phyloP scores from a whole-genome alignment of 495 filamentous ascomycete genomes.

The Tirmania nivea region DNA sequence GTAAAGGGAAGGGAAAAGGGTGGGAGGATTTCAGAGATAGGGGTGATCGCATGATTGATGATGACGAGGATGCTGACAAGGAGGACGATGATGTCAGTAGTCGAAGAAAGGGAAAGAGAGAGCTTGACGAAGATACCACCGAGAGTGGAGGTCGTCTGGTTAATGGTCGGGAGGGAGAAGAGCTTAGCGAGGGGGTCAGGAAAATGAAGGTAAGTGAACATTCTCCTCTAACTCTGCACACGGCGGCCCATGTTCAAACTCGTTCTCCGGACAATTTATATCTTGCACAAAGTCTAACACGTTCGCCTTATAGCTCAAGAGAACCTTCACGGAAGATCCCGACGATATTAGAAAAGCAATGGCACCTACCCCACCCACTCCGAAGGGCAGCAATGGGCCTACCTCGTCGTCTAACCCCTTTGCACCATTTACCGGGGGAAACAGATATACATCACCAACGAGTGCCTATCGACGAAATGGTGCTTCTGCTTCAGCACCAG shows the following conservation, averaged over 20 bases:
- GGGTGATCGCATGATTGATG: conserved; percentile 30
- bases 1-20: conserved; percentile 54
- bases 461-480: neutral
- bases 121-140: conserved; percentile 36
- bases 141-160: conserved; percentile 32
- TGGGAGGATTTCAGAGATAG: conserved; percentile 39
- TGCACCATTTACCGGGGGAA: neutral
- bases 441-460: neutral
- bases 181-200: conserved; percentile 73
- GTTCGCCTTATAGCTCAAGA: neutral
- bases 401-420: neutral
- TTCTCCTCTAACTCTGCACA: neutral
- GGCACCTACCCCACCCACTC: neutral
- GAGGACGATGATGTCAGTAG: conserved; percentile 34
- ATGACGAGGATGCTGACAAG: conserved; percentile 53
- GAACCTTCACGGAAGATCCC: neutral
- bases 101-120: conserved; percentile 11
- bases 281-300: neutral
- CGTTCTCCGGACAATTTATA: neutral
- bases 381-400: neutral
- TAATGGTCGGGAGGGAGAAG: conserved; percentile 39
- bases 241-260: no score
- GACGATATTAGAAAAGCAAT: neutral
- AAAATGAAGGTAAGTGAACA: conserved; percentile 60
- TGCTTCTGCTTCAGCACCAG: neutral